A percentile compares a stretch with the other conserved stretches of the same genome.
Evolutionary conservation across 2,329 filamentous ascomycete genomes (phyloP).

Genomic region (Fonsecaea multimorphosa): DNA sequence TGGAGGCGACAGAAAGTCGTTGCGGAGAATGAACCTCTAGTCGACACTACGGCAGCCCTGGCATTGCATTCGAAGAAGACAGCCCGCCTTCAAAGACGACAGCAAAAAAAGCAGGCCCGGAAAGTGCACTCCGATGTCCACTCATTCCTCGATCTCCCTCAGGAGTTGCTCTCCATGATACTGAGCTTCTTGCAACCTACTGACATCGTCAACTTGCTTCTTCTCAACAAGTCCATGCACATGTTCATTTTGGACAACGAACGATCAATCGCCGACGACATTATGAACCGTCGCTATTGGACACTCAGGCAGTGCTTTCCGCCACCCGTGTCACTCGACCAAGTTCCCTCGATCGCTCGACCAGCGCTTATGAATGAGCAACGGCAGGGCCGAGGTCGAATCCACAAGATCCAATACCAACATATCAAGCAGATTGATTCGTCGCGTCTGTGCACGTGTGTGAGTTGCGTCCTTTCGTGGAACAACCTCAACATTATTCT

Average conservation of each 20-base stretch:
- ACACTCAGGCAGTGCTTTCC: conserved; percentile 38
- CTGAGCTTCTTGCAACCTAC: conserved; percentile 31
- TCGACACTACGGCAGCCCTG: conserved; percentile 36
- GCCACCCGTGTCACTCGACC: conserved; percentile 30
- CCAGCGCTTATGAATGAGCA: conserved; percentile 31
- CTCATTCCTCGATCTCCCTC: conserved; percentile 36
- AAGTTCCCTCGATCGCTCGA: conserved; percentile 31
- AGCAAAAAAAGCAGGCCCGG: conserved; percentile 32
- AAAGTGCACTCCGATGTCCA: conserved; percentile 32
- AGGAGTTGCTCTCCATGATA: conserved; percentile 32
- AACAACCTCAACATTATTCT: conserved; percentile 39
- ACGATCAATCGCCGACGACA: conserved; percentile 26
- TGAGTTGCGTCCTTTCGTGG: conserved; percentile 39
- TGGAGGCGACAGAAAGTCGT: conserved; percentile 3
- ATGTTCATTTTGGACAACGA: conserved; percentile 35
- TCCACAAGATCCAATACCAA: conserved; percentile 39
- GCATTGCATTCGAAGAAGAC: conserved; percentile 38
- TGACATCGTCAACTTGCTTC: conserved; percentile 32
- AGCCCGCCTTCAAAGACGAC: conserved; percentile 30
- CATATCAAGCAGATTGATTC: conserved; percentile 38
- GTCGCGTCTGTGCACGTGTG: conserved; percentile 34
- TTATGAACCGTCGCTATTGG: conserved; percentile 36
- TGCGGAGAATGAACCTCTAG: conserved; percentile 31
- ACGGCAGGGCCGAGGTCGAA: conserved; percentile 34
- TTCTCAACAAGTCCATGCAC: conserved; percentile 30